Evolutionary conservation across 306 rosid genomes (phyloP), one percentile per base, ranked within the genome.

Genomic region (Cucurbita ficifolia): DNA sequence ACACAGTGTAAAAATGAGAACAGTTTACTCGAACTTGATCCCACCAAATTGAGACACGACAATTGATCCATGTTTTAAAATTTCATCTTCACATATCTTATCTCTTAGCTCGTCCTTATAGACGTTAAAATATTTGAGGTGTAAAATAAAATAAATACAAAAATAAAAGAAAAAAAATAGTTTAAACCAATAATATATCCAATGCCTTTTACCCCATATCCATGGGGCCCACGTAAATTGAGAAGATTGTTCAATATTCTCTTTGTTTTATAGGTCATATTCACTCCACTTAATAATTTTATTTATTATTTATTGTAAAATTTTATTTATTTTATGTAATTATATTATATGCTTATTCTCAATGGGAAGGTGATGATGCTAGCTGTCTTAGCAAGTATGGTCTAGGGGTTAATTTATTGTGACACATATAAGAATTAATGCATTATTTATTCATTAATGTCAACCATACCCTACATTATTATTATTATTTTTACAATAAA

Each of bases 181-280:
- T 19, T 55, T 21, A 55, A 55, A 55, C 36, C 36, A 55, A 19
- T 36, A 61, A 61, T 58, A 61, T 16, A 36, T 16, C 45, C 22
- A 61, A 61, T 5, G 45, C 45, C 54, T 18, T 50, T 50, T 7
- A 50, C 1, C 42, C 40, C 18, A 58, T 10, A 58, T 21, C 12
- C 11, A 13, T 61, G 40, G 68, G 68, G 67, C 19, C 67, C 71
- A 64, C 40, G 33, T 64, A 64, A 64, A 64, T 18, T 6, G n/a
- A 19, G 73, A 67, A 45, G 17, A 39, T 63, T 63, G 55, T 45
- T 45, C 35, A 21, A 19, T 22, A 67, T 67, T 67, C 40, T 45
- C 73, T 67, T 67, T 67, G 73, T 67, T 67, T 45, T 67, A 22
- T 21, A 4, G 73, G 52, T 67, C 55, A 67, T 45, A 45, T 43